phyloP scores from a whole-genome alignment of 2,329 filamentous ascomycete genomes.

The Pseudovirgaria hyperparasitica region DNA sequence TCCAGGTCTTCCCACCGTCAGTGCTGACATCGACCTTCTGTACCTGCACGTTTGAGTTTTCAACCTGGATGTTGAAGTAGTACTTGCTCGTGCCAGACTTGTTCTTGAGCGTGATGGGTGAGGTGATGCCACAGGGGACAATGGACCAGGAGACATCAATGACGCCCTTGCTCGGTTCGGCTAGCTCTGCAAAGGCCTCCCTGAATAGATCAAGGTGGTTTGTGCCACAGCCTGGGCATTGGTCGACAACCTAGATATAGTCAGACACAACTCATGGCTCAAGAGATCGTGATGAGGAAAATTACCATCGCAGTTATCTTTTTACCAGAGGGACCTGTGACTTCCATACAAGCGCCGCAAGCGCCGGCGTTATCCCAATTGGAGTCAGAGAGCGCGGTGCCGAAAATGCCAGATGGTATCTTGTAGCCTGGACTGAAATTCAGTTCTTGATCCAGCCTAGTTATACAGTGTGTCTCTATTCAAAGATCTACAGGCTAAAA shows the following conservation, averaged over 20 bases:
- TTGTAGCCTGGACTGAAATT: no score
- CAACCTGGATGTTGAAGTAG: slow-evolving; percentile 52
- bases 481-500: no score
- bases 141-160: slow-evolving; percentile 39
- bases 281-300: slow-evolving; percentile 1
- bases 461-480: no score
- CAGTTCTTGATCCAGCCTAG: no score
- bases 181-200: slow-evolving; percentile 37
- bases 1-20: slow-evolving; percentile 47
- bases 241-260: slow-evolving; percentile 36
- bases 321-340: slow-evolving; percentile 45
- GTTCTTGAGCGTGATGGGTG: slow-evolving; percentile 38
- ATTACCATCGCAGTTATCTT: slow-evolving; percentile 51
- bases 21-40: slow-evolving; percentile 46
- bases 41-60: slow-evolving; percentile 48
- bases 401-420: slow-evolving; percentile 44
- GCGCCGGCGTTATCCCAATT: slow-evolving; percentile 43
- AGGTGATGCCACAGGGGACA: slow-evolving; percentile 38
- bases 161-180: slow-evolving; percentile 30
- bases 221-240: slow-evolving; percentile 42
- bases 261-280: no score
- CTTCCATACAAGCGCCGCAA: slow-evolving; percentile 50
- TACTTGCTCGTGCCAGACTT: slow-evolving; percentile 38
- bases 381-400: slow-evolving; percentile 47
- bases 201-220: slow-evolving; percentile 46